Conservation (phyloP, 441 rosid species). For the Arabidopsis lyrata region DNA sequence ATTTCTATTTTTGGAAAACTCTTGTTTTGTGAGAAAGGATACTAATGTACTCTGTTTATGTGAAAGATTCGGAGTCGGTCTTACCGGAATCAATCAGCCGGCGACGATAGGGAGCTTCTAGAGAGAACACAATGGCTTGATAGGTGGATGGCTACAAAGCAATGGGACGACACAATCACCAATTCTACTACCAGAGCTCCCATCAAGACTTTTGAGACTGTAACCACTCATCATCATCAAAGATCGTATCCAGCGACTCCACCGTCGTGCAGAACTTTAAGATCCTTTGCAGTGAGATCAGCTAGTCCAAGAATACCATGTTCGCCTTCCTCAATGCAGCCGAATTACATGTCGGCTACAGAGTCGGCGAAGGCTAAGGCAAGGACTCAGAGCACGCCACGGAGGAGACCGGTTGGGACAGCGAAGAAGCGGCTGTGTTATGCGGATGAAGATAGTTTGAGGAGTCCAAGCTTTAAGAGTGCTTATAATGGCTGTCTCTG, state of each 20-base stretch:
- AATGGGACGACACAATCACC: slow-evolving; percentile 63
- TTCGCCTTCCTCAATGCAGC: slow-evolving; percentile 44
- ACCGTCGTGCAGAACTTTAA: slow-evolving; percentile 66
- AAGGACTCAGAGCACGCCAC: slow-evolving; percentile 87
- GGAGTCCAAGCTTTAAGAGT: slow-evolving; percentile 90
- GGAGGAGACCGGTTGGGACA: slow-evolving; percentile 66
- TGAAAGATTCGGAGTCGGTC: slow-evolving; percentile 54
- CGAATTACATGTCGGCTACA: slow-evolving; percentile 90
- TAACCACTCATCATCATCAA: slow-evolving; percentile 48
- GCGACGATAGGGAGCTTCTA: slow-evolving; percentile 59
- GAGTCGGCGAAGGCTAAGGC: slow-evolving; percentile 86
- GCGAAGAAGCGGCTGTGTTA: slow-evolving; percentile 72
- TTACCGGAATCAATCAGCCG: slow-evolving; percentile 63
- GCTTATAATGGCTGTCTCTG: slow-evolving; percentile 59
- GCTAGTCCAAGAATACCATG: slow-evolving; percentile 67
- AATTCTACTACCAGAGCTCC: slow-evolving; percentile 68
- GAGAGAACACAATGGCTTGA: slow-evolving; percentile 76
- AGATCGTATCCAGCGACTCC: slow-evolving; percentile 59
- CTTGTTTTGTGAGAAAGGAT: not conserved
- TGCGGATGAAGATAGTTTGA: slow-evolving; percentile 56
- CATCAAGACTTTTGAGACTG: slow-evolving; percentile 75
- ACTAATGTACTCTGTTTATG: slow-evolving; percentile 32
- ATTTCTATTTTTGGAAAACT: too few relatives aligned
- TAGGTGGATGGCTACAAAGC: slow-evolving; percentile 73
- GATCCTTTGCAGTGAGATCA: slow-evolving; percentile 67